A percentile compares a stretch with the other conserved stretches of the same genome.
These are phyloP conservation scores for Knufia fluminis DNA, from an alignment of 2,329 filamentous ascomycete species.

Conservation along the genomic window DNA sequence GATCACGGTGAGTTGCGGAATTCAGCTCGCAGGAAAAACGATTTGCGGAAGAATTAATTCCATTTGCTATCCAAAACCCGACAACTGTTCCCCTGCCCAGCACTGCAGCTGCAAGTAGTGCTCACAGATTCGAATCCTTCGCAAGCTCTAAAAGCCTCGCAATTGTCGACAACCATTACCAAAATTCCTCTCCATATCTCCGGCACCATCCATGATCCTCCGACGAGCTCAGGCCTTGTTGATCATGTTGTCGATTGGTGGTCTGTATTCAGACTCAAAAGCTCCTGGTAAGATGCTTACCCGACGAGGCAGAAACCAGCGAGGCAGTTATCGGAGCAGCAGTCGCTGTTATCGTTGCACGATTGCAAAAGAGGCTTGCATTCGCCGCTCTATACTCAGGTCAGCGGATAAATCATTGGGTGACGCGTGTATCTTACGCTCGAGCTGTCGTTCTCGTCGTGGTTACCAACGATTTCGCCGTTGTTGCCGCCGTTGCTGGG, in stretches of 20 bases:
- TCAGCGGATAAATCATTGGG: too few species aligned
- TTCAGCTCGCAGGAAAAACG: too few species aligned
- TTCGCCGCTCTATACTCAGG: too few species aligned
- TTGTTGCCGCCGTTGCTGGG: background rate
- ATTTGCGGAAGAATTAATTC: background rate
- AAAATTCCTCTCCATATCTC: background rate
- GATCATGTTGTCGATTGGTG: background rate
- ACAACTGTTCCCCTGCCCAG: background rate
- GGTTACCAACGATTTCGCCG: background rate
- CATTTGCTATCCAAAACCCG: constrained; percentile 3
- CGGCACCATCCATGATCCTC: background rate
- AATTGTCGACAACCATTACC: constrained; percentile 5
- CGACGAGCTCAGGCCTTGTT: background rate
- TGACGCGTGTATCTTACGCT: too few species aligned
- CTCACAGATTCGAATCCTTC: background rate
- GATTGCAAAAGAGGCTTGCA: background rate
- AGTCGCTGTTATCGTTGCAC: background rate
- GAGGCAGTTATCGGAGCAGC: constrained; percentile 5
- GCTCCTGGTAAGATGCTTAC: background rate
- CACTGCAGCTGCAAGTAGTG: constrained; percentile 5
- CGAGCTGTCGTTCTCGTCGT: too few species aligned
- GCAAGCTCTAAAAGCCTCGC: background rate
- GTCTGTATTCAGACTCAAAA: too few species aligned
- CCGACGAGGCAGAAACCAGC: background rate
- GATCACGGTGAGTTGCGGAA: background rate